These are phyloP conservation scores for Suhomyces xylopsoci DNA, from an alignment of 805 yeast genomes.

Conservation along the genomic window DNA sequence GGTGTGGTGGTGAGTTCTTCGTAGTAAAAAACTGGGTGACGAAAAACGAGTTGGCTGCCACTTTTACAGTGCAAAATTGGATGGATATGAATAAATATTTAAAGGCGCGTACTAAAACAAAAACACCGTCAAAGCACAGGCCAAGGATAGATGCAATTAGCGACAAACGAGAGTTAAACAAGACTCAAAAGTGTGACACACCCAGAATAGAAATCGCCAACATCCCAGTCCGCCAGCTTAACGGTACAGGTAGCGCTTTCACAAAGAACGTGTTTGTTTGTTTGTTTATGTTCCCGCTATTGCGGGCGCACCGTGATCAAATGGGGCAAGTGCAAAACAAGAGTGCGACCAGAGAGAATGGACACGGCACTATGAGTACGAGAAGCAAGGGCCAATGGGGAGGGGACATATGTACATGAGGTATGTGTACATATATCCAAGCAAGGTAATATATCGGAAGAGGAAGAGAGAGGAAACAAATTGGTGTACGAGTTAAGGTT, in stretches of 20 bases:
- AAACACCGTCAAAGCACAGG: neutral
- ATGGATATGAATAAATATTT: neutral
- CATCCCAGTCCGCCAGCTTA: neutral
- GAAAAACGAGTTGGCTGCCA: neutral
- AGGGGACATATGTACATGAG: neutral
- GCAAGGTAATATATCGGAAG: neutral
- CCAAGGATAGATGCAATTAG: neutral
- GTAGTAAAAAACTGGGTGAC: neutral
- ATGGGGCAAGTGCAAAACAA: neutral
- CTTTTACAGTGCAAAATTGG: neutral
- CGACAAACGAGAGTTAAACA: neutral
- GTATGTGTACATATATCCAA: neutral
- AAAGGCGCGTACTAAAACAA: neutral
- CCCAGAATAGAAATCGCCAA: neutral
- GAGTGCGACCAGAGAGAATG: neutral
- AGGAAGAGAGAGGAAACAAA: neutral
- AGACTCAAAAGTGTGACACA: neutral
- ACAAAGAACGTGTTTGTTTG: constrained; percentile 1
- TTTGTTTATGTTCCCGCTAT: neutral
- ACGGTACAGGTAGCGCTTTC: neutral
- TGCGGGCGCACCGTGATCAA: neutral
- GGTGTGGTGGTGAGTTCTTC: neutral
- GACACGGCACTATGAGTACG: neutral
- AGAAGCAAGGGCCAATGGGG: neutral
- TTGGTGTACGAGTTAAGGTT: neutral